Evolutionary conservation across 106 monocot species (phyloP).

Genomic region (Apostasia ramifera): DNA sequence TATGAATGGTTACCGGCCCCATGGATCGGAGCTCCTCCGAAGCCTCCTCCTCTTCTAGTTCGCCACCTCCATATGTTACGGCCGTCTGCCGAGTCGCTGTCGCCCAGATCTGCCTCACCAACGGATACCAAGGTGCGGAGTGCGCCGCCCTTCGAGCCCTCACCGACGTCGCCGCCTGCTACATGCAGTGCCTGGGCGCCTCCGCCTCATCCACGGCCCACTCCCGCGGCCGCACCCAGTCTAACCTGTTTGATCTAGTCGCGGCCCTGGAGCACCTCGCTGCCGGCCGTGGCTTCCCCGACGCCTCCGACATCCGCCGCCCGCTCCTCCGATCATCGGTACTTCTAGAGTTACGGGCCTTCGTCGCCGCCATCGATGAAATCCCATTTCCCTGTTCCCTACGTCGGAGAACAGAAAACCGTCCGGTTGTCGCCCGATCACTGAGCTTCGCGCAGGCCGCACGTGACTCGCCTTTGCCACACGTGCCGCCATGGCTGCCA

Average conservation of each 20-base stretch:
- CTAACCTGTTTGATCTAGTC: conserved; percentile 43
- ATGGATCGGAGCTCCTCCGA: no score
- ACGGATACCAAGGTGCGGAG: conserved; percentile 36
- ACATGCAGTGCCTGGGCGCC: conserved; percentile 25
- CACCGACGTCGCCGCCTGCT: conserved; percentile 32
- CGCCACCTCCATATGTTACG: conserved; percentile 9
- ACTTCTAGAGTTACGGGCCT: conserved; percentile 26
- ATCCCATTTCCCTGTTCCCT: conserved; percentile 48
- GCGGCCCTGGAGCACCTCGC: conserved; percentile 34
- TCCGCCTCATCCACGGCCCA: conserved; percentile 34
- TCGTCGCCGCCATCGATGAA: conserved; percentile 33
- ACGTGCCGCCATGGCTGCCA: conserved; percentile 71
- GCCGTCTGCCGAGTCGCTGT: conserved; percentile 38
- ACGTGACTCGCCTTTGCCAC: conserved; percentile 26
- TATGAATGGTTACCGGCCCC: no score
- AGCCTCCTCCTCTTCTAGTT: not conserved
- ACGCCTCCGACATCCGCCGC: conserved; percentile 19
- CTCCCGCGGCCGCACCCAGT: conserved; percentile 36
- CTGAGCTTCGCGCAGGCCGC: conserved; percentile 21
- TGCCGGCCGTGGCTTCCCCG: conserved; percentile 29
- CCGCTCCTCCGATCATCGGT: conserved; percentile 26
- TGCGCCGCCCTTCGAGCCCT: conserved; percentile 42
- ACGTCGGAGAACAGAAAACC: not conserved
- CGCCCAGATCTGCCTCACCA: conserved; percentile 40
- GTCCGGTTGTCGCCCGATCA: not conserved